A percentile compares a stretch with the other conserved stretches of the same genome.
phyloP scores from a whole-genome alignment of 345 rosid species.

The Carallia brachiata region DNA sequence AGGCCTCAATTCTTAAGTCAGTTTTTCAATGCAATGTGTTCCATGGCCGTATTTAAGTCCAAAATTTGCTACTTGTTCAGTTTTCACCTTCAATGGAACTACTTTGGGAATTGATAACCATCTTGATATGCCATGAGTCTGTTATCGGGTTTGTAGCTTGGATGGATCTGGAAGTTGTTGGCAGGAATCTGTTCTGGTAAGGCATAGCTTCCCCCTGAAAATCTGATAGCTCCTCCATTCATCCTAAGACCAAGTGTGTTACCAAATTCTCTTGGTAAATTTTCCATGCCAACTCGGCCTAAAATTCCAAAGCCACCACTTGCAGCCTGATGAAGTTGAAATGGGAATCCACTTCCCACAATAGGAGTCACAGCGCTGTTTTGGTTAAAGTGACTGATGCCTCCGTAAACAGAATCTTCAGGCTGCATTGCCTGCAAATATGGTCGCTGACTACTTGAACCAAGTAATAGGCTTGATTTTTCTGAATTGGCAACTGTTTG shows the following conservation, averaged over 20 bases:
- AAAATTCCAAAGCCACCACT: conserved; percentile 24
- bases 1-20: background rate
- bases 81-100: conserved; percentile 7
- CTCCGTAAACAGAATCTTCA: conserved; percentile 30
- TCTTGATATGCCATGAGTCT: conserved; percentile 33
- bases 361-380: conserved; percentile 19
- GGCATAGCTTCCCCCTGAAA: conserved; percentile 28
- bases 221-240: conserved; percentile 39
- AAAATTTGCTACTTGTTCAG: background rate
- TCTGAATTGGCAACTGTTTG: conserved; percentile 16
- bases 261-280: conserved; percentile 23
- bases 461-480: conserved; percentile 23
- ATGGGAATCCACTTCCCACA: conserved; percentile 33
- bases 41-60: background rate
- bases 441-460: conserved; percentile 30
- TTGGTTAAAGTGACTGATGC: conserved; percentile 16
- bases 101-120: conserved; percentile 23
- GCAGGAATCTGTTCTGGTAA: conserved; percentile 31
- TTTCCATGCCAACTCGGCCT: conserved; percentile 27
- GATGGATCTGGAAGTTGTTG: conserved; percentile 27
- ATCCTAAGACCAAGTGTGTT: conserved; percentile 26
- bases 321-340: conserved; percentile 30
- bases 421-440: conserved; percentile 32
- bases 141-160: conserved; percentile 27
- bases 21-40: background rate